Evolutionary conservation across 140 eudicot species (phyloP).

Genomic region (Stevia rebaudiana): DNA sequence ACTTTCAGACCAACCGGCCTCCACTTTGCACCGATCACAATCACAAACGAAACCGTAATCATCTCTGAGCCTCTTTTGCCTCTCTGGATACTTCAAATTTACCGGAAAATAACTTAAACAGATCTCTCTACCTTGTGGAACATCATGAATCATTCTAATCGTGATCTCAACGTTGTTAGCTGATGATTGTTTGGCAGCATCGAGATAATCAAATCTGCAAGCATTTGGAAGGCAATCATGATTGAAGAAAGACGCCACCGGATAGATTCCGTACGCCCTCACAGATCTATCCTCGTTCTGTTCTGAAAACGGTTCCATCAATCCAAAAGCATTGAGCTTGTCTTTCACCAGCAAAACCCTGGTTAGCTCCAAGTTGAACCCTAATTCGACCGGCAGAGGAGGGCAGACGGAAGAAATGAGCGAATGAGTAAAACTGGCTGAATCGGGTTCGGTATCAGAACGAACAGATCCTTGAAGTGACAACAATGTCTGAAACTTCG

Average conservation of each 20-base stretch:
- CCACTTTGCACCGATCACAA: conserved; percentile 88
- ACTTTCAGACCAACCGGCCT: conserved; percentile 75
- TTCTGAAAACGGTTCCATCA: conserved; percentile 67
- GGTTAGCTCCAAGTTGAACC: conserved; percentile 41
- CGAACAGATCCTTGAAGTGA: conserved; percentile 59
- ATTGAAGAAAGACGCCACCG: conserved; percentile 69
- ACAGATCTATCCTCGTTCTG: conserved; percentile 58
- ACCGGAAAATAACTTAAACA: conserved; percentile 90
- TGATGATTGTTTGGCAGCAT: conserved; percentile 11
- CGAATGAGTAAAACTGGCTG: conserved; percentile 40
- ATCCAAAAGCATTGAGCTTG: conserved; percentile 73
- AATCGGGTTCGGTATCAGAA: not conserved
- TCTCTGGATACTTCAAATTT: conserved; percentile 55
- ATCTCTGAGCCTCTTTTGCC: conserved; percentile 62
- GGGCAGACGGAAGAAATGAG: conserved; percentile 30
- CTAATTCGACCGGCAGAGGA: conserved; percentile 19
- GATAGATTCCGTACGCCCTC: conserved; percentile 80
- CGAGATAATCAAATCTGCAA: conserved; percentile 83
- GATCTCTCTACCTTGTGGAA: conserved; percentile 65
- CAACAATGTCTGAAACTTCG: conserved; percentile 38
- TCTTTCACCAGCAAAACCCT: conserved; percentile 66
- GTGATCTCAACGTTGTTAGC: conserved; percentile 49
- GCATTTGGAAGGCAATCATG: conserved; percentile 96
- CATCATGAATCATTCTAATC: conserved; percentile 70
- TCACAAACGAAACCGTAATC: conserved; percentile 77